A percentile compares a stretch with the other conserved stretches of the same genome.
phyloP scores from a whole-genome alignment of 768 basidiomycete species.

The Mycena belliarum region DNA sequence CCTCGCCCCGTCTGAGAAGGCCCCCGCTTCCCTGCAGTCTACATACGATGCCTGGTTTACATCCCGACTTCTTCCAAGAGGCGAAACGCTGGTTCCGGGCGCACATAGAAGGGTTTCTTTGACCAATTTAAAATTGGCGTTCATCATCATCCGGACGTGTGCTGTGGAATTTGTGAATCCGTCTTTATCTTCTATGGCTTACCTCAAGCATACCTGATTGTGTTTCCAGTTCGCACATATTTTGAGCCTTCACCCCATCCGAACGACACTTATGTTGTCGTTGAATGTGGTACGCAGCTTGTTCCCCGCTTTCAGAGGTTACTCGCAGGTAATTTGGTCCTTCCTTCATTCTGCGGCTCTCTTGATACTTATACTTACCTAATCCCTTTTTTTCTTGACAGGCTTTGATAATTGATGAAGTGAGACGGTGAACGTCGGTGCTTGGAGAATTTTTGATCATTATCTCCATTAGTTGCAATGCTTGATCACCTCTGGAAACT shows the following conservation, averaged over 20 bases:
- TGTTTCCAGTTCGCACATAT: conserved; percentile 40
- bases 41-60: conserved; percentile 59
- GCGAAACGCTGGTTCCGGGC: conserved; percentile 58
- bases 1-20: conserved; percentile 25
- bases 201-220: conserved; percentile 12
- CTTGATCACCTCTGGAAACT: conserved; percentile 67
- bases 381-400: conserved; percentile 27
- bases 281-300: conserved; percentile 73
- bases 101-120: conserved; percentile 64
- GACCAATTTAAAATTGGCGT: conserved; percentile 58
- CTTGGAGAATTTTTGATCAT: conserved; percentile 12
- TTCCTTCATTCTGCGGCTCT: too few relatives aligned
- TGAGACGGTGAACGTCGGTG: conserved; percentile 30
- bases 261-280: conserved; percentile 69
- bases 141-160: conserved; percentile 52
- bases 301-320: conserved; percentile 81
- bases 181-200: conserved; percentile 4
- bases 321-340: conserved; percentile 56
- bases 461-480: conserved; percentile 58
- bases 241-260: conserved; percentile 60
- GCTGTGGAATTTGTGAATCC: conserved; percentile 53
- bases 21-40: conserved; percentile 29
- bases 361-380: conserved; percentile 25
- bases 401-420: conserved; percentile 85
- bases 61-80: conserved; percentile 52